Conservation (phyloP, 208 protist genomes). For the Acanthamoeba triangularis region DNA sequence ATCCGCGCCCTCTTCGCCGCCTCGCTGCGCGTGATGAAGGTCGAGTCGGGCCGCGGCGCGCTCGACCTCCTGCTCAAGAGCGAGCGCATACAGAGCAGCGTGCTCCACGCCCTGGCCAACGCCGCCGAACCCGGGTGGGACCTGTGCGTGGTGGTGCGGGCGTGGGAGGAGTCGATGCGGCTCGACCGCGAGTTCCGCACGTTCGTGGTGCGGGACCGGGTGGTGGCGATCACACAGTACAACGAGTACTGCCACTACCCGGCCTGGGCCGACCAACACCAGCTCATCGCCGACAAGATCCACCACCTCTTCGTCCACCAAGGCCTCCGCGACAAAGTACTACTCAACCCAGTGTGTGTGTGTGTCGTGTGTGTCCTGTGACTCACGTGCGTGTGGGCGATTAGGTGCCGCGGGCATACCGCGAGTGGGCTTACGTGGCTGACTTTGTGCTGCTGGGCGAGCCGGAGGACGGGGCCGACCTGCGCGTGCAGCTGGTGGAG, state of each 20-base stretch:
- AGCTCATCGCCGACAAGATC: slow-evolving; percentile 40
- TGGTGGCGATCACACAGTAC: slow-evolving; percentile 80
- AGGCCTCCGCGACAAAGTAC: background rate
- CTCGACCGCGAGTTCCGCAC: slow-evolving; percentile 78
- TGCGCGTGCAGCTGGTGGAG: slow-evolving; percentile 38
- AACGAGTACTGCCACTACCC: slow-evolving; percentile 79
- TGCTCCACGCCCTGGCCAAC: slow-evolving; percentile 15
- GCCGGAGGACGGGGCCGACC: background rate
- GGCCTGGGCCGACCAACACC: background rate
- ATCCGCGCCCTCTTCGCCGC: slow-evolving; percentile 1
- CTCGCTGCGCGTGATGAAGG: slow-evolving; percentile 18
- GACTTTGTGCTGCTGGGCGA: slow-evolving; percentile 25
- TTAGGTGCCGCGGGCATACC: slow-evolving; percentile 1
- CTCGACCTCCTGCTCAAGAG: background rate
- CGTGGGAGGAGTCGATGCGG: slow-evolving; percentile 29
- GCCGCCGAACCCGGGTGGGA: background rate
- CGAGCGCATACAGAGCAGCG: slow-evolving; percentile 25
- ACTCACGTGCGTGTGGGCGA: background rate
- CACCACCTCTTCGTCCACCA: background rate
- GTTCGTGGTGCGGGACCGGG: slow-evolving; percentile 46
- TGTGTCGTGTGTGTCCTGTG: background rate
- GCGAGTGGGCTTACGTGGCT: slow-evolving; percentile 7
- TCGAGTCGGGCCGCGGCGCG: background rate
- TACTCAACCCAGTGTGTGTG: background rate
- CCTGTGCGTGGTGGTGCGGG: slow-evolving; percentile 20